Evolutionary conservation across 257 asterid genomes (phyloP), one percentile per base, ranked within the genome.

Genomic region (Jasminum sambac): DNA sequence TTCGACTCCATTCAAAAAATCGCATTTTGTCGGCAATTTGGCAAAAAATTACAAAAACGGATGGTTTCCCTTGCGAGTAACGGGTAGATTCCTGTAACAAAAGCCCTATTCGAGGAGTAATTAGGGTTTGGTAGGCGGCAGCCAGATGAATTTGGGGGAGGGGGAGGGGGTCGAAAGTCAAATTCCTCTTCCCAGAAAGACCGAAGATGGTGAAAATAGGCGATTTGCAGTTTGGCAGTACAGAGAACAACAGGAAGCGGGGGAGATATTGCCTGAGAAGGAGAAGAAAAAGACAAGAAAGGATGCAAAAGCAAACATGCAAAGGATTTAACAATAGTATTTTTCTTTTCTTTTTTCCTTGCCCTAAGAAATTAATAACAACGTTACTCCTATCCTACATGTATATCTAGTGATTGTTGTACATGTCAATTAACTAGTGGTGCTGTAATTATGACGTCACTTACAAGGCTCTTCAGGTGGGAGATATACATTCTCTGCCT

Each of bases 1-100:
- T 61, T 42, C 24, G 72, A 74, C 30, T n/a, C 63, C 83, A 72
- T 81, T 72, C 79, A 61, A 55, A 40, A 6, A 38, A 11, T 37
- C 4, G 70, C 24, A 40, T 48, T 57, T 43, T 63, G 3, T 46
- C 63, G 23, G 70, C 44, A 11, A 48, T 13, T 34, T 30, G 69
- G 55, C 50, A 38, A 0, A 7, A 55, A 21, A 40, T 36, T 70
- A 66, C 38, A 5, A 19, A 79, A 44, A 19, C 60, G 63, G 16
- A 42, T 17, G 0, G 67, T 42, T 14, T 19, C 41, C 52, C 24
- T 40, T 39, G 52, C 25, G 46, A 73, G 39, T 25, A 58, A 73
- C 37, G 66, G 63, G 34, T 9, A 13, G 41, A 72, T 46, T n/a
- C 21, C 9, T 30, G 69, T 62, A 42, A 43, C 23, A 12, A 34